Evolutionary conservation across 768 basidiomycete species (phyloP), one percentile per base, ranked within the genome.

Genomic region (Phaffia tasmanica): DNA sequence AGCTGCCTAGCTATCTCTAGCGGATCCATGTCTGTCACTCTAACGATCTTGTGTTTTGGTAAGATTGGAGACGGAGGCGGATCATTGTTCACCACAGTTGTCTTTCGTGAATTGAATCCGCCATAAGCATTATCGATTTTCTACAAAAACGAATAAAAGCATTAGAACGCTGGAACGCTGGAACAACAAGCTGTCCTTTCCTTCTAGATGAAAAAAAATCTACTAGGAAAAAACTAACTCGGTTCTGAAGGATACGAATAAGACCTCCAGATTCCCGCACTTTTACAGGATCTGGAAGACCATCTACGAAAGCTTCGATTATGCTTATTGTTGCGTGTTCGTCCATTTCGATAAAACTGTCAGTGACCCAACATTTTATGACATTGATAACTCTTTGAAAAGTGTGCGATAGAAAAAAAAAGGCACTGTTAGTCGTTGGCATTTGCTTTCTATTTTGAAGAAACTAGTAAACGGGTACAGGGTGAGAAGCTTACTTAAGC

Each of bases 1-100:
- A 98, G 78, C 75, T 98, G 94, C 32, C 94, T 82, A 0, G 93
- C 94, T 21, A 98, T 76, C 76, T 98, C 94, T 64, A 91, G 76
- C 1, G 92, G 81, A 70, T 94, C 88, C 58, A 98, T 83, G 73
- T 98, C 94, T 25, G 84, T 77, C 15, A 98, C 35, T 42, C 35
- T 42, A 11, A 42, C 35, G 54, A 67, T 63, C 6, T 32, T 25
- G 27, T 57, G 79, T 70, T 89, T 90, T 1, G 91, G 91, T 11
- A 85, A 62, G 64, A 94, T 85, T n/a, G 67, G 42, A 3, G 91
- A 81, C 15, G 85, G 77, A 0, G 91, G 92, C 18, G 89, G 85
- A 5, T 80, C 77, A 32, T 77, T 79, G 30, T 83, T 83, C 54
- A 79, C 81, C 42, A 82, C 76, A 55, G 84, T 80, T 73, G 79